phyloP scores from a whole-genome alignment of 225 moss, liverwort and hornwort genomes.

The Physcomitrium patens region DNA sequence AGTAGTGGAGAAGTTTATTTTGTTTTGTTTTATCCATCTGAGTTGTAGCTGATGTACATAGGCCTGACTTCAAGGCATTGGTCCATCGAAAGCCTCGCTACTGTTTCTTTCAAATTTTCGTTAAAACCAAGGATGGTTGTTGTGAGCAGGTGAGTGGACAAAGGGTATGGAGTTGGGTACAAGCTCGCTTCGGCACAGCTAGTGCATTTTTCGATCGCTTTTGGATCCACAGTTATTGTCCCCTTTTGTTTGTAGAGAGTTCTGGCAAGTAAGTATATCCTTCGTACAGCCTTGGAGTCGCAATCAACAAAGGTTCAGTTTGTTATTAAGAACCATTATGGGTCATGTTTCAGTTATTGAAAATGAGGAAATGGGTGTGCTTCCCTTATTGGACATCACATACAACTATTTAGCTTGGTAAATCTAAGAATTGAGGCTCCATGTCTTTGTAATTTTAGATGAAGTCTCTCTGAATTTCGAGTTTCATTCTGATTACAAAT shows the following conservation, averaged over 20 bases:
- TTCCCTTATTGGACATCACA: background rate
- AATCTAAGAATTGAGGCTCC: no score
- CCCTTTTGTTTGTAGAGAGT: conserved; percentile 61
- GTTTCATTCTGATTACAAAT: no score
- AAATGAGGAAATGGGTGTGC: background rate
- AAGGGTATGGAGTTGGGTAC: conserved; percentile 71
- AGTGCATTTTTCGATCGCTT: conserved; percentile 64
- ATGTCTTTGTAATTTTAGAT: no score
- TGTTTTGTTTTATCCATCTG: background rate
- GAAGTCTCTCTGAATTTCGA: no score
- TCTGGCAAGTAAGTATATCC: conserved; percentile 63
- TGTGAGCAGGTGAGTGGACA: conserved; percentile 67
- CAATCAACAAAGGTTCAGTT: no score
- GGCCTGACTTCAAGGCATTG: background rate
- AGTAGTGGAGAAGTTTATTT: no score
- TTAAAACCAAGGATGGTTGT: background rate
- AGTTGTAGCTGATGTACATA: background rate
- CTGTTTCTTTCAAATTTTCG: background rate
- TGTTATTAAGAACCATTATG: no score
- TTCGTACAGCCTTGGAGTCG: no score
- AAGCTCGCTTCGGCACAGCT: conserved; percentile 62
- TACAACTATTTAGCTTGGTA: background rate
- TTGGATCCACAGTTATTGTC: conserved; percentile 74
- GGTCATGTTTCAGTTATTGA: no score
- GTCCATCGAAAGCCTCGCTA: background rate